Base-by-base conservation (phyloP, 805 yeast species). In the Ogataea dorogensis region DNA sequence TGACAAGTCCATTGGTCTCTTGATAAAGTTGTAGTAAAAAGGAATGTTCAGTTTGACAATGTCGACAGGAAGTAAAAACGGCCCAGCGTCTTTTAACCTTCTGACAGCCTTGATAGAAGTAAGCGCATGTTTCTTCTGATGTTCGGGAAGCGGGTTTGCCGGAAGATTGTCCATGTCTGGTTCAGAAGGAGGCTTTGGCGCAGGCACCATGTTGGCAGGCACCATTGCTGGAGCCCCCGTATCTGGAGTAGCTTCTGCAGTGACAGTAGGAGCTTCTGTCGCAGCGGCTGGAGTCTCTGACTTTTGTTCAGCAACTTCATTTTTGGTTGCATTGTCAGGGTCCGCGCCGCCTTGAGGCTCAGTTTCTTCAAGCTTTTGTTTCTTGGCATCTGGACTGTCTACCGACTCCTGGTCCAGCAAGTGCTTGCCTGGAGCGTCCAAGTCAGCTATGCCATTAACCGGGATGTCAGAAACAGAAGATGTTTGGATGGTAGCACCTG, bases 61-160 rank as follows among this genome's bases (percentile, higher is more conserved):
- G 59, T 93, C 98, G 14, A 93, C 98, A 0, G 98, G 98, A 33
- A 69, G 76, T 28, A 86, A 56, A 56, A 93, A 93, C 2, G 98
- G 98, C 11, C 71, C 77, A 1, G 98, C 95, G 63, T 93, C 98
- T 61, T 88, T 86, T 53, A 91, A 72, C 44, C 98, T 70, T 59
- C 85, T 87, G 44, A 93, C 81, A 9, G 95, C 89, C 52, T 89
- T 86, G 33, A 93, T 71, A 2, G 89, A 76, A 44, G 86, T 83
- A 13, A 76, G 49, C 1, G 91, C 86, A 54, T 81, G 89, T 54
- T 82, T 83, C 50, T 75, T 73, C 63, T 93, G 98, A 61, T 93
- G 97, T 33, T 73, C 69, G 17, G 93, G 91, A 49, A 85, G 64
- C 12, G 95, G 91, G 45, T 68, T 54, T 9, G 50, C 67, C 2